Evolutionary conservation across 164 flowering plant genomes (phyloP).

Genomic region (Protea cynaroides): DNA sequence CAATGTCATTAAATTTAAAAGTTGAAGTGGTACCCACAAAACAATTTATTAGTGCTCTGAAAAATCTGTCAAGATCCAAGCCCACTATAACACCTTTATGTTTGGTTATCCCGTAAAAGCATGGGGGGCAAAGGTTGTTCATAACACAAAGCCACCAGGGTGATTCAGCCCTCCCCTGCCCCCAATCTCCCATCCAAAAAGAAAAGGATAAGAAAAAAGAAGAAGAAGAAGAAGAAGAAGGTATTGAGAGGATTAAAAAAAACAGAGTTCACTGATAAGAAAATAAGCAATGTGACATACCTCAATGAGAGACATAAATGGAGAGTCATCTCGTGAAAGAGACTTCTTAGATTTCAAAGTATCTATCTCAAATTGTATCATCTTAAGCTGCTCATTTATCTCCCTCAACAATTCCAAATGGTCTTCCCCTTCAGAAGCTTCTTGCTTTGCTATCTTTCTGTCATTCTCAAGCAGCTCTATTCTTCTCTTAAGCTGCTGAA

Average conservation of each 20-base stretch:
- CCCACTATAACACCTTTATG: neutral
- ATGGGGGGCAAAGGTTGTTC: no score
- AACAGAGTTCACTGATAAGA: neutral
- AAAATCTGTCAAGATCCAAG: neutral
- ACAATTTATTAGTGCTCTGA: neutral
- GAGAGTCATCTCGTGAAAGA: conserved; percentile 25
- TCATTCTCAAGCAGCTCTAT: conserved; percentile 45
- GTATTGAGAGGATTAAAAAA: neutral
- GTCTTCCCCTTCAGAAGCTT: conserved; percentile 31
- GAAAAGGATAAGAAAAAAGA: neutral
- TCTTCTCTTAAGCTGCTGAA: conserved; percentile 33
- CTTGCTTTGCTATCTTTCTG: conserved; percentile 25
- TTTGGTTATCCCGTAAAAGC: neutral
- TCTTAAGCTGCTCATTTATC: conserved; percentile 46
- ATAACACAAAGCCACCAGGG: no score
- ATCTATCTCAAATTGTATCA: conserved; percentile 44
- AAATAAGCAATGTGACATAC: conserved; percentile 24
- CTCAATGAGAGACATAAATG: conserved; percentile 41
- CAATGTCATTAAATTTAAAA: neutral
- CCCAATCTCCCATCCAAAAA: no score
- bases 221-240: neutral
- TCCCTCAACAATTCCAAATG: conserved; percentile 50
- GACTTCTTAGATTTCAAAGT: conserved; percentile 25
- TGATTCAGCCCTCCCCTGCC: no score
- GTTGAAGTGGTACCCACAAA: neutral